These are phyloP conservation scores for Aspergillus latus DNA, from an alignment of 2,329 filamentous ascomycete genomes.

Conservation along the genomic window DNA sequence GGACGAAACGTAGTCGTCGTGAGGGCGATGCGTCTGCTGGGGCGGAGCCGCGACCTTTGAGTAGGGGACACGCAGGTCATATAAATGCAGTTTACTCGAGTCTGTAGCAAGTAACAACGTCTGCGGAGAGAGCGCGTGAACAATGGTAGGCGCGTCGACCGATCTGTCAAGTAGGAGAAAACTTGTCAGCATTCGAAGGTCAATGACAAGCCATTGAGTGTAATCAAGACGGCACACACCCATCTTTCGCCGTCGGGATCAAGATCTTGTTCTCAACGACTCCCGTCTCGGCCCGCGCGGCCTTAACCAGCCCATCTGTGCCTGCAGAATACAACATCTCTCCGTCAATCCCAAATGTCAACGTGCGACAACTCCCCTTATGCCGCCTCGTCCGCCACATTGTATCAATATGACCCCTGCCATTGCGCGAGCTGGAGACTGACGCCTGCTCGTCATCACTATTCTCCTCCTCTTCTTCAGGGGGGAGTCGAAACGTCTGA, in stretches of 20 bases:
- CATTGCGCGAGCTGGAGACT: conserved; percentile 52
- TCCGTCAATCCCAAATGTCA: conserved; percentile 79
- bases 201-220: conserved; percentile 8
- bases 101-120: conserved; percentile 87
- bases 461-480: conserved; percentile 14
- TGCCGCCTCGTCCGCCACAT: conserved; percentile 85
- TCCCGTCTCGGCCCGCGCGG: conserved; percentile 58
- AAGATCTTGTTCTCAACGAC: conserved; percentile 78
- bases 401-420: conserved; percentile 74
- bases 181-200: background rate
- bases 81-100: conserved; percentile 82
- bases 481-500: conserved; percentile 72
- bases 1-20: conserved; percentile 90
- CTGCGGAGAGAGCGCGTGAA: conserved; percentile 83
- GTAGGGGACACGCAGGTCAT: conserved; percentile 70
- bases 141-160: conserved; percentile 72
- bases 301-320: conserved; percentile 64
- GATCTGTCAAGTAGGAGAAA: conserved; percentile 28
- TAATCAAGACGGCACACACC: conserved; percentile 32
- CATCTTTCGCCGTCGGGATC: conserved; percentile 58
- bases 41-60: conserved; percentile 62
- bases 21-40: conserved; percentile 77
- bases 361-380: conserved; percentile 85
- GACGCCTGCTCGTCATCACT: conserved; percentile 49
- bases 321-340: conserved; percentile 62